Base-by-base conservation (phyloP, 2,329 filamentous ascomycete genomes). In the Chaetomiaceae sp. region DNA sequence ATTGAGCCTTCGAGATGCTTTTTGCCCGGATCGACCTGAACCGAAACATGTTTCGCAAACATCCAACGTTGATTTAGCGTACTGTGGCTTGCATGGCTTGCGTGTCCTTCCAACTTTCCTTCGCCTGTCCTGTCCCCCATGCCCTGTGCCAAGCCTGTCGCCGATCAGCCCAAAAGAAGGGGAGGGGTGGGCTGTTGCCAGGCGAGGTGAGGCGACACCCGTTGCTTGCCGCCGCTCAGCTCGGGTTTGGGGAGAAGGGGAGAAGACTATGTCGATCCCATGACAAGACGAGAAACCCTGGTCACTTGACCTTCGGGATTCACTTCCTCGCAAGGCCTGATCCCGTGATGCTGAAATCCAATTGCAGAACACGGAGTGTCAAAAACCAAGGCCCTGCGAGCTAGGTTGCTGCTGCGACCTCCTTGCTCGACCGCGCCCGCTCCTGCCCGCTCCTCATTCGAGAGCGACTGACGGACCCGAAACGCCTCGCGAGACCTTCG, bases 241-340 rank as follows among this genome's bases (percentile, higher is more conserved):
- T 44, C 43, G 27, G 44, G 16, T 34, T 19, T 5, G 30, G 30
- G 25, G 25, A 27, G 25, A 27, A 12, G 40, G 34, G 34, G 21
- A 44, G n/a, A n/a, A 44, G 30, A 21, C 33, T 13, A 41, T 19
- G 51, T 27, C 31, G 47, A 40, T 44, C 51, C 19, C 52, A 45
- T 51, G 52, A 51, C 40, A 49, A n/a, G n/a, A 16, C 27, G 35
- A 17, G 8, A 27, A 7, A 30, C 41, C 38, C 17, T 25, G 27
- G 48, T 55, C 53, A 55, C 52, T 55, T 55, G 53, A 55, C 53
- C 40, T 12, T 33, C 33, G 50, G 41, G 2, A 25, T 13, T n/a
- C 20, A n/a, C 38, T 31, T 44, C 23, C 39, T 17, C 25, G 37
- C 19, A 40, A 6, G 34, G 44, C 17, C 14, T 23, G 34, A 44